Evolutionary conservation across 805 yeast genomes (phyloP), one percentile per base, ranked within the genome.

Genomic region (Sugiyamaella boreocaroliniensis): DNA sequence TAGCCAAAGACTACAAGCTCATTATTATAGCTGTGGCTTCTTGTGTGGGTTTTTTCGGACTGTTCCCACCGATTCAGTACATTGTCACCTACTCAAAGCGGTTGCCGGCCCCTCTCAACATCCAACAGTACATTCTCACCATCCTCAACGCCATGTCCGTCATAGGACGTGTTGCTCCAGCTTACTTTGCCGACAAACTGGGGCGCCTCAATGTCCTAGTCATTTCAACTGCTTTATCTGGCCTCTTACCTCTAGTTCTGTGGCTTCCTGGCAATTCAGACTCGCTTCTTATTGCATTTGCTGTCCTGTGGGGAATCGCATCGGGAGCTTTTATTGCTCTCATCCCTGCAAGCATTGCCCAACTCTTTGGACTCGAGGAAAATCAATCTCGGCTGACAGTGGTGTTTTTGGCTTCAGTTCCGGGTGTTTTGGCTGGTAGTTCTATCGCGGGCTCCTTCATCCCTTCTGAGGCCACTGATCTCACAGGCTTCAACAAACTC

Each of bases 111-210:
- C 26, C 53, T 10, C 49, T 52, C 20, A 50, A 49, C 50, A 46
- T 62, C 20, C 54, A 61, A 8, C 51, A 57, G 45, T 63, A 63
- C 48, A 57, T 68, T 26, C 52, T 68, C 11, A 61, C 71, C 4
- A 61, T 65, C 42, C 50, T 62, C 44, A 68, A 65, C 37, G 70
- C 67, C 16, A 58, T 59, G 15, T 63, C 80, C 55, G 61, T 72
- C 2, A 59, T 79, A 40, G 83, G 84, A 2, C 66, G 84, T 46
- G 71, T 80, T 3, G 53, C 64, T 6, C 71, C 80, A 34, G 81
- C 82, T 0, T 57, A 67, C 41, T 15, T 72, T 14, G 81, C 76
- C 16, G 83, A 79, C 58, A 62, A 56, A 15, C 47, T 70, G 37
- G 84, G 84, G 3, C 65, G 80, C 43, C 60, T 70, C 52, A 78